A percentile compares a stretch with the other conserved stretches of the same genome.
These are phyloP conservation scores for Aspergillus sp. DNA, from an alignment of 2,329 filamentous ascomycete genomes.

Conservation along the genomic window DNA sequence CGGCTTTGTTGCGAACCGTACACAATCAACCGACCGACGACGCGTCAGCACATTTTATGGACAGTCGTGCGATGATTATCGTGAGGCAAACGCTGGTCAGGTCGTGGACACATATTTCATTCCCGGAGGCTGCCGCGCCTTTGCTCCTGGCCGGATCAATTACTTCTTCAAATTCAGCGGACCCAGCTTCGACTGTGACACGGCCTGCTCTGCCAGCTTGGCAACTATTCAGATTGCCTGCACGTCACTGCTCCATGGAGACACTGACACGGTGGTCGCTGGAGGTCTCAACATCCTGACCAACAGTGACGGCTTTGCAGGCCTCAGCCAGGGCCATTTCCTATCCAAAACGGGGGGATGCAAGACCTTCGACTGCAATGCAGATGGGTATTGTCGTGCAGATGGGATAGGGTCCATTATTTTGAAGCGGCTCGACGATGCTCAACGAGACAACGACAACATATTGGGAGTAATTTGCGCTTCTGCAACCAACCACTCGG, in stretches of 20 bases:
- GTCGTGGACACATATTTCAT: constrained; percentile 68
- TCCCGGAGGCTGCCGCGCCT: constrained; percentile 59
- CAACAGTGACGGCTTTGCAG: constrained; percentile 74
- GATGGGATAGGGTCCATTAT: constrained; percentile 52
- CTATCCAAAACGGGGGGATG: constrained; percentile 43
- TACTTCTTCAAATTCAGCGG: constrained; percentile 75
- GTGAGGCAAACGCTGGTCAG: constrained; percentile 68
- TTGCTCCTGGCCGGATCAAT: constrained; percentile 64
- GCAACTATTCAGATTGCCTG: constrained; percentile 70
- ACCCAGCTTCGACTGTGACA: constrained; percentile 69
- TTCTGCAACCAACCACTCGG: constrained; percentile 45
- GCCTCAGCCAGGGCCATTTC: constrained; percentile 57
- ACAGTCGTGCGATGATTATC: constrained; percentile 63
- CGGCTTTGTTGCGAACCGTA: constrained; percentile 69
- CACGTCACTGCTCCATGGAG: constrained; percentile 67
- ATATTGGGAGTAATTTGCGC: constrained; percentile 45
- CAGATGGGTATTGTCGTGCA: constrained; percentile 56
- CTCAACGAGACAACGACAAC: constrained; percentile 49
- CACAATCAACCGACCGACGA: constrained; percentile 60
- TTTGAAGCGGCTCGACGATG: constrained; percentile 52
- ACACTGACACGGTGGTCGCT: constrained; percentile 76
- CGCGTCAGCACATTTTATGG: constrained; percentile 71
- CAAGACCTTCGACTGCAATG: constrained; percentile 48
- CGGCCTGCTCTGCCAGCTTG: constrained; percentile 64
- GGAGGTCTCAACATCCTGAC: constrained; percentile 72